Base-by-base conservation (phyloP, 2,329 filamentous ascomycete genomes). In the Fusarium sp. region DNA sequence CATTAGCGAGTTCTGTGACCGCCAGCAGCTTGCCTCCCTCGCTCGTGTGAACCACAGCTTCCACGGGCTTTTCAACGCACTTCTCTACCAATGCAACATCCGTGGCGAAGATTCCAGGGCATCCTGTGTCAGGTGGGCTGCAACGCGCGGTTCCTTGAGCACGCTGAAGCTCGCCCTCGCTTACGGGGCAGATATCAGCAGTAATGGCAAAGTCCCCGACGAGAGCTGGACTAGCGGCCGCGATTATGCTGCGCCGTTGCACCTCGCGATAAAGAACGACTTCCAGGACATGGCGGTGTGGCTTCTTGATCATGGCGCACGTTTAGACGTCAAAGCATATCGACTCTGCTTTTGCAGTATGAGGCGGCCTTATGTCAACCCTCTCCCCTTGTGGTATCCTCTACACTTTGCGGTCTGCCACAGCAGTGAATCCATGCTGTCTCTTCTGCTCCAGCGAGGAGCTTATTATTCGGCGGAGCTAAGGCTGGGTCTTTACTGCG, bases 301-400 rank as follows among this genome's bases (percentile, higher is more conserved):
- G 59, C 60, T 65, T n/a, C 41, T 63, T 15, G 59, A 63, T n/a
- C 44, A 50, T n/a, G 59, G 52, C n/a, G 59, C 52, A 28, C 41
- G 31, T 2, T 7, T 65, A 10, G 15, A 63, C 6, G 9, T 28
- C 12, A 47, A 47, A 15, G 36, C 62, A 13, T 4, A 8, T 6
- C 7, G 3, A 4, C 18, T 53, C 8, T 65, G 62, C 37, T 3
- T 2, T 8, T 60, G 48, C 27, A 4, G 12, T 3, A 2, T 1
- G 28, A 6, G n/a, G 11, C 27, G 23, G 6, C 7, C 13, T 12
- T 15, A 15, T 31, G 18, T 15, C 4, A 11, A 4, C 6, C 4
- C 37, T 12, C 27, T 6, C n/a, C 7, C 15, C n/a, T 3, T 7
- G 3, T 62, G 47, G 52, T 63, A 59, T 30, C 59, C 62, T 44